Evolutionary conservation across 306 rosid genomes (phyloP), one percentile per base, ranked within the genome.

Genomic region (Dalbergia oliveri): DNA sequence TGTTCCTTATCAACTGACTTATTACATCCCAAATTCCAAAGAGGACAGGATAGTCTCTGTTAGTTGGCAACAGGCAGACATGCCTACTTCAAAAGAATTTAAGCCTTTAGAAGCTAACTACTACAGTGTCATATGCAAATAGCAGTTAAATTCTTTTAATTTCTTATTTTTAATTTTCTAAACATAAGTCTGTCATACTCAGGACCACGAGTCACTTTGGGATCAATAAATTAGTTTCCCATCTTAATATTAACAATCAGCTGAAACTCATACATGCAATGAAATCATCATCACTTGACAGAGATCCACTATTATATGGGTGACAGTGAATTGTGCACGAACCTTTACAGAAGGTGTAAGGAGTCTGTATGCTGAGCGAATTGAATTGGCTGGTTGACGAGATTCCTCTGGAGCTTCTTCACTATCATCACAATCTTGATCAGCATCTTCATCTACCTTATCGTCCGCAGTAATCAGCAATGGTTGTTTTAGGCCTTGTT

Each of bases 321-420:
- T 34, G 33, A 72, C 11, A 11, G 39, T 14, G 37, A 74, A 64
- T 61, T 18, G 44, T 50, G 47, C 65, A 79, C 82, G 73, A 88
- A 96, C 99, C 97, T 96, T 96, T 60, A 96, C 97, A 73, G 99
- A 96, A 72, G 97, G 99, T n/a, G 99, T 93, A 63, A 96, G 99
- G 69, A 96, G 90, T 88, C 94, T 85, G 82, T 96, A 96, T 21
- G 99, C 99, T 1, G 90, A 65, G 68, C 69, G 72, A 78, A 96
- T 81, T 54, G 99, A 96, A 75, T 88, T 89, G 76, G 88, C 98
- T 31, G 99, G 97, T 45, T 4, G 75, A 73, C 91, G 98, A 75
- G 94, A 88, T 18, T 91, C 94, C 81, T 86, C 94, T 8, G 88
- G 33, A 82, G 98, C 90, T 89, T 96, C 98, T 88, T 95, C 98